phyloP scores from a whole-genome alignment of 2,329 filamentous ascomycete species.

The Byssoonygena ceratinophila region DNA sequence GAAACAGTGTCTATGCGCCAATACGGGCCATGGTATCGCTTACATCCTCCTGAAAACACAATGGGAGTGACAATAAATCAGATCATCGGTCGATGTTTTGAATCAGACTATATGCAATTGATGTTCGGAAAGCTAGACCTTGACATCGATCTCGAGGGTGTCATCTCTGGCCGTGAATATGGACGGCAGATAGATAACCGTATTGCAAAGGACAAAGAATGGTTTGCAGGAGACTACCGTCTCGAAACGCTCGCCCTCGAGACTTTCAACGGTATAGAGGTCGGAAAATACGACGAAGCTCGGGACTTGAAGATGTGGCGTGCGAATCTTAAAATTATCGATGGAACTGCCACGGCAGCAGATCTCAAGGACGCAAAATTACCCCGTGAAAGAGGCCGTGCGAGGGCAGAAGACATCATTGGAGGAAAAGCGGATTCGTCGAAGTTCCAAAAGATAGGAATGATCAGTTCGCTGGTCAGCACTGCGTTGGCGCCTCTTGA shows the following conservation, averaged over 20 bases:
- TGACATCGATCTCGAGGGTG: slow-evolving; percentile 38
- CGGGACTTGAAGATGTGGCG: slow-evolving; percentile 41
- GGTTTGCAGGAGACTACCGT: slow-evolving; percentile 50
- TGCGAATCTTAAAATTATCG: slow-evolving; percentile 37
- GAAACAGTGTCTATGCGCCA: slow-evolving; percentile 34
- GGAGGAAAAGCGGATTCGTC: slow-evolving; percentile 14
- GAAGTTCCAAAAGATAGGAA: slow-evolving; percentile 27
- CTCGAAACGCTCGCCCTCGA: slow-evolving; percentile 47
- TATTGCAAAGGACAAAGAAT: slow-evolving; percentile 38
- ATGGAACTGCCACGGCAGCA: slow-evolving; percentile 24
- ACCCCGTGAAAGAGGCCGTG: slow-evolving; percentile 23
- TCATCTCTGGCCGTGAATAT: slow-evolving; percentile 40
- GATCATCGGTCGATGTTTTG: slow-evolving; percentile 46
- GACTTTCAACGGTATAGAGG: slow-evolving; percentile 45
- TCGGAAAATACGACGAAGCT: slow-evolving; percentile 37
- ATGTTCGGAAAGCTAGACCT: slow-evolving; percentile 36
- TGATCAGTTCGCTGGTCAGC: slow-evolving; percentile 33
- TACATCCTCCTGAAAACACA: slow-evolving; percentile 34
- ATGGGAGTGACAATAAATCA: slow-evolving; percentile 42
- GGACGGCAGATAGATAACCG: slow-evolving; percentile 40
- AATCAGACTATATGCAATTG: slow-evolving; percentile 40
- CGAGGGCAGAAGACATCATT: slow-evolving; percentile 16
- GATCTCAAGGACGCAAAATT: slow-evolving; percentile 25
- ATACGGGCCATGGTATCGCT: slow-evolving; percentile 45
- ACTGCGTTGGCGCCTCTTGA: slow-evolving; percentile 25